Evolutionary conservation across 129 eudicot species (phyloP).

Genomic region (Silybum marianum): DNA sequence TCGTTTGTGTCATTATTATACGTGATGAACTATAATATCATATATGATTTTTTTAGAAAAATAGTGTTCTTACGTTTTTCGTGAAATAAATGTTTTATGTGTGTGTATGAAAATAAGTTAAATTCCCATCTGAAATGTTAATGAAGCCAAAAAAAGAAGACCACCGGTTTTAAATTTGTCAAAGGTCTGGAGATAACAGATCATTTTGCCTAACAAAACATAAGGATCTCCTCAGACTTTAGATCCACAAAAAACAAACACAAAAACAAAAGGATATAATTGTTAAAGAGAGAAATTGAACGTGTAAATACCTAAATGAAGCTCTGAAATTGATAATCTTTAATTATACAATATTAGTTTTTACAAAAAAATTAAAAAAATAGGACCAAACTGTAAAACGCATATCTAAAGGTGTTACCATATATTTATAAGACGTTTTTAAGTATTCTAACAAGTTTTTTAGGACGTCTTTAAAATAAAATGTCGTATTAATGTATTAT

Average conservation of each 20-base stretch:
- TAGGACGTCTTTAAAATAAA: too few species aligned
- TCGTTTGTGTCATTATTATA: too few species aligned
- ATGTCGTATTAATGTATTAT: too few species aligned
- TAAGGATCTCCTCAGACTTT: not conserved
- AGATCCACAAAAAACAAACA: not conserved
- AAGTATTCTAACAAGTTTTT: too few species aligned
- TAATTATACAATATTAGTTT: not conserved
- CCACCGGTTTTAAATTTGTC: not conserved
- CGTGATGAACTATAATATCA: too few species aligned
- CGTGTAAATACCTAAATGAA: not conserved
- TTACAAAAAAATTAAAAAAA: too few species aligned
- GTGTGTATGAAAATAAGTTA: not conserved
- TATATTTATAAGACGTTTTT: too few species aligned
- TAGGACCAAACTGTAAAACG: too few species aligned
- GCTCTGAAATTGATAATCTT: not conserved
- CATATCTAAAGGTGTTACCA: too few species aligned
- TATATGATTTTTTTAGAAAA: too few species aligned
- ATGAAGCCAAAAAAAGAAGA: not conserved
- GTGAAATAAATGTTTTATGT: too few species aligned
- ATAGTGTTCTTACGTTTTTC: too few species aligned
- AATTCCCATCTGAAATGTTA: not conserved
- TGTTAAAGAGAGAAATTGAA: not conserved
- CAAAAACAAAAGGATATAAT: not conserved
- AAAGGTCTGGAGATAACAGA: not conserved
- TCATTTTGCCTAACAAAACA: not conserved